Percentiles rank a stretch among this genome's conserved stretches.
These are phyloP conservation scores for Paraphaeosphaeria minitans DNA, from an alignment of 2,329 filamentous ascomycete species.

Conservation along the genomic window DNA sequence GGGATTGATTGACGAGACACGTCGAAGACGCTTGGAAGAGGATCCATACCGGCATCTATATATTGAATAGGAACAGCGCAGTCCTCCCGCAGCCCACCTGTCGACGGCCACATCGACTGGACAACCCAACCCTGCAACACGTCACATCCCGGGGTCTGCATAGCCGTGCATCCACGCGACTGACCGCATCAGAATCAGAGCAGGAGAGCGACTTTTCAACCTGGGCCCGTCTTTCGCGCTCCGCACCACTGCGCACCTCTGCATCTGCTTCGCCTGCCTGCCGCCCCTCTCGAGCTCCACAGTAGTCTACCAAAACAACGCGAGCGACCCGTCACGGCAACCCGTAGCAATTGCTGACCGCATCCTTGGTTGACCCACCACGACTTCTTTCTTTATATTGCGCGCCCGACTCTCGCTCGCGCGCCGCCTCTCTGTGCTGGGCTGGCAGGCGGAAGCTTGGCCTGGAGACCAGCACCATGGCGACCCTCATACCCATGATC, in stretches of 20 bases:
- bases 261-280: not conserved
- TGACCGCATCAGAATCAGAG: conserved; percentile 5
- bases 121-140: conserved; percentile 34
- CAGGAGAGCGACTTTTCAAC: not conserved
- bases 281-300: conserved; percentile 6
- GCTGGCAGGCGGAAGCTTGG: conserved; percentile 12
- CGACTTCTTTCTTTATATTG: conserved; percentile 1
- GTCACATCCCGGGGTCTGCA: conserved; percentile 29
- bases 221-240: not conserved
- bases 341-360: conserved; percentile 10
- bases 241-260: not conserved
- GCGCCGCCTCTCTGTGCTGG: conserved; percentile 5
- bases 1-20: too few relatives aligned
- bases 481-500: conserved; percentile 80
- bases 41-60: not conserved
- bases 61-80: conserved; percentile 8
- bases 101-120: conserved; percentile 21
- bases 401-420: conserved; percentile 11
- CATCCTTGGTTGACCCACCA: not conserved
- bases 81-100: conserved; percentile 17
- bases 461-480: conserved; percentile 31
- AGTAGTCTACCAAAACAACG: not conserved
- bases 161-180: conserved; percentile 24
- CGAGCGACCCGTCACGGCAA: not conserved
- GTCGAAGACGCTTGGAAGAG: not conserved